Base-by-base conservation (phyloP, 2,329 filamentous ascomycete species). In the Aspergillus flavus region DNA sequence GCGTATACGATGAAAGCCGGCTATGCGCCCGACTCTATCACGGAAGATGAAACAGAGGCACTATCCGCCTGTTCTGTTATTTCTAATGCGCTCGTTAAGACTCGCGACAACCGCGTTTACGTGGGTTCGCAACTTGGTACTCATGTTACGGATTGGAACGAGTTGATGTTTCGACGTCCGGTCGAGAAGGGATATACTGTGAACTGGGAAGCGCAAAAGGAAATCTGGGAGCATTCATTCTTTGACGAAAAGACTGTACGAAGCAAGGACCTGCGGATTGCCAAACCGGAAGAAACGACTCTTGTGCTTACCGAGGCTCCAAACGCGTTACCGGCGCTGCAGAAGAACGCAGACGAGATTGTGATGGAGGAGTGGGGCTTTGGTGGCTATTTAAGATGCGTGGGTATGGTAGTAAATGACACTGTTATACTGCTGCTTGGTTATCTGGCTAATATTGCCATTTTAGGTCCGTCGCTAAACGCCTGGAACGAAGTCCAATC, bases 341-440 rank as follows among this genome's bases (percentile, higher is more conserved):
- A 97, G 78, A 87, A 89, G 45, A 95, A 97, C 75, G 93, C 92
- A 70, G 95, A 99, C 73, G 94, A 99, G 81, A 93, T 99, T 74
- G 87, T 98, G 1, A 98, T 99, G 82, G 95, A 99, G 75, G 94
- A 98, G 75, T 99, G 95, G 81, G 92, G 92, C 2, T 99, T 99
- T 78, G 87, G 90, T 12, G 90, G 91, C 68, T 96, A 96, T 79
- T 91, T 90, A 68, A 87, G 95, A 64, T 89, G 87, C 62, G 82
- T 91, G 67, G 91, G 91, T 86, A 75, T 69, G 82, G 87, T 76
- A 64, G 39, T 50, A 46, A 55, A 32, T 50, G 12, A 5, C 32
- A 9, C 41, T 23, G 16, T 41, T 45, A 11, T 41, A 12, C 19
- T 59, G 46, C 28, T 28, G 39, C 21, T 30, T 32, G 23, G 23